A percentile compares a stretch with the other conserved stretches of the same genome.
Evolutionary conservation across 305 asterid genomes (phyloP).

Genomic region (Galium porrigens): DNA sequence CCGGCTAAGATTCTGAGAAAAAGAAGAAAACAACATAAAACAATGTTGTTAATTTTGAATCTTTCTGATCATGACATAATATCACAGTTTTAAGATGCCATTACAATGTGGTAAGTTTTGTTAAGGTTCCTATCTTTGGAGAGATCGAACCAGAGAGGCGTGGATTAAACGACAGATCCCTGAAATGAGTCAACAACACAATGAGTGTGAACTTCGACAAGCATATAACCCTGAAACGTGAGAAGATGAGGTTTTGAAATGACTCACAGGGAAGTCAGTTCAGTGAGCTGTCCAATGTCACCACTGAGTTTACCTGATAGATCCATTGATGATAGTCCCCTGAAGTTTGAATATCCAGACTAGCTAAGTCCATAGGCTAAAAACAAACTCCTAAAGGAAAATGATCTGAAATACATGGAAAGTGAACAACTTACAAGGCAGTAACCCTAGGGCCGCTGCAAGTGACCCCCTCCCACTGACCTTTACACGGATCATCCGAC

Average conservation of each 20-base stretch:
- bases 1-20: slow-evolving; percentile 75
- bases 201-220: neutral
- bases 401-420: neutral
- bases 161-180: slow-evolving; percentile 78
- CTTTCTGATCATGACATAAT: neutral
- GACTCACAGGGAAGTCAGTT: slow-evolving; percentile 68
- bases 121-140: slow-evolving; percentile 65
- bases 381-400: neutral
- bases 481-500: slow-evolving; percentile 70
- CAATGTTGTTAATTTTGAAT: neutral
- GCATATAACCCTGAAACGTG: neutral
- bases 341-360: slow-evolving; percentile 21
- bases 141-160: slow-evolving; percentile 68
- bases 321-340: slow-evolving; percentile 84
- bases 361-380: neutral
- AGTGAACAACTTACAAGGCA: slow-evolving; percentile 36
- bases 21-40: neutral
- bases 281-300: slow-evolving; percentile 78
- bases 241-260: neutral
- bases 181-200: slow-evolving; percentile 19
- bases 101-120: slow-evolving; percentile 60
- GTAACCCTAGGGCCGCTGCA: slow-evolving; percentile 67
- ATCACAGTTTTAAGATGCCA: neutral
- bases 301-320: slow-evolving; percentile 57
- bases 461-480: slow-evolving; percentile 67